Percentiles rank a stretch among this genome's conserved stretches.
These are phyloP conservation scores for Aspergillus ustus DNA, from an alignment of 2,329 filamentous ascomycete species.

Conservation along the genomic window DNA sequence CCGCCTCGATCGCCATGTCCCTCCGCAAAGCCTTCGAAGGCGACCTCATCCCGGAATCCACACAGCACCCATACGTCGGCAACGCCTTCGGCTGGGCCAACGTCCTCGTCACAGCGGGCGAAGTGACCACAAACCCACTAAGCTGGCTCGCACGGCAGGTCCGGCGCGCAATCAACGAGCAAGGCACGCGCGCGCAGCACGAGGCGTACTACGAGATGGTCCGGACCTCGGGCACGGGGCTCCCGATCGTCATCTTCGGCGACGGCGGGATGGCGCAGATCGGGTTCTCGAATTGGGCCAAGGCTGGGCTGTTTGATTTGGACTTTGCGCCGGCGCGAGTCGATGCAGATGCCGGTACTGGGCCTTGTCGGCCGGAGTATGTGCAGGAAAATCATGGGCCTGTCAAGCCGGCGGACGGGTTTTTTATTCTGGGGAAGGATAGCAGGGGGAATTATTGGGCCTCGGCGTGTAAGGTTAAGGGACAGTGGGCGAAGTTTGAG, in stretches of 20 bases:
- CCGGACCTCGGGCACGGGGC: conserved; percentile 15
- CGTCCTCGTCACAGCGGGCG: conserved; percentile 18
- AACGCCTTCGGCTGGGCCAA: conserved; percentile 26
- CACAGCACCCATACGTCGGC: conserved; percentile 21
- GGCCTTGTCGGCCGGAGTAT: conserved; percentile 20
- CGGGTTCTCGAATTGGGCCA: conserved; percentile 23
- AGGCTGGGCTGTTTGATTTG: conserved; percentile 19
- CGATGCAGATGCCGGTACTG: background rate
- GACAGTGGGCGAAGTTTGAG: conserved; percentile 22
- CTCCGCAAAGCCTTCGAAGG: conserved; percentile 26
- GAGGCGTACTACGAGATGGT: conserved; percentile 21
- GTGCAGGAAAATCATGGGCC: conserved; percentile 26
- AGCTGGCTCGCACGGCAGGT: conserved; percentile 24
- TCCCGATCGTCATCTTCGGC: conserved; percentile 19
- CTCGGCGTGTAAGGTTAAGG: conserved; percentile 24
- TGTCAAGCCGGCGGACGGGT: conserved; percentile 22
- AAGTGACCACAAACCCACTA: conserved; percentile 19
- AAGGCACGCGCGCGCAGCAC: conserved; percentile 24
- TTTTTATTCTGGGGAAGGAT: conserved; percentile 23
- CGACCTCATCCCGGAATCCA: conserved; percentile 19
- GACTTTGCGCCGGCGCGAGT: conserved; percentile 20
- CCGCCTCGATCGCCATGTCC: conserved; percentile 23
- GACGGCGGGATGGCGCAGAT: conserved; percentile 21
- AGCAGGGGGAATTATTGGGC: conserved; percentile 25
- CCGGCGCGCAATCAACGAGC: conserved; percentile 21